These are phyloP conservation scores for Lasiodiplodia sp. DNA, from an alignment of 2,329 filamentous ascomycete species.

Conservation along the genomic window DNA sequence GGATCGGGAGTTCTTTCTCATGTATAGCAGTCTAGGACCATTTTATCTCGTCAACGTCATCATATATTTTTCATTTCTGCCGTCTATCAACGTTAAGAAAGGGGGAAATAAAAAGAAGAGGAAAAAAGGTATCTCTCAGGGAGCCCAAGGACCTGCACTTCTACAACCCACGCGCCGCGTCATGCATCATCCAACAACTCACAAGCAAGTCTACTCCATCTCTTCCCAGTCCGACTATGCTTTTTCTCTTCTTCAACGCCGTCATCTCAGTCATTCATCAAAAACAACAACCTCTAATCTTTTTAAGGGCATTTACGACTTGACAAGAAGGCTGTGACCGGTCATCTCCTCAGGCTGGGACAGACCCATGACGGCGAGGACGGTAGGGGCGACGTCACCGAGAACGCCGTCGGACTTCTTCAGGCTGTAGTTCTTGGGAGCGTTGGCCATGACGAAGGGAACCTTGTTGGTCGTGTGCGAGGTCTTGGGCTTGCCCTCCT, in stretches of 20 bases:
- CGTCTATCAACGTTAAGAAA: constrained; percentile 14
- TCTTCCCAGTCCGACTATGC: not conserved
- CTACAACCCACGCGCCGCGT: constrained; percentile 19
- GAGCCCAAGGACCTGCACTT: constrained; percentile 6
- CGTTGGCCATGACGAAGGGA: constrained; percentile 97
- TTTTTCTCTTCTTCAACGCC: constrained; percentile 9
- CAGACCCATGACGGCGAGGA: constrained; percentile 89
- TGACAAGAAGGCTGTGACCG: constrained; percentile 81
- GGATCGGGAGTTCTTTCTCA: not conserved
- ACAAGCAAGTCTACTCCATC: constrained; percentile 7
- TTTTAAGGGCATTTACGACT: constrained; percentile 56
- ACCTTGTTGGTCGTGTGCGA: constrained; percentile 98
- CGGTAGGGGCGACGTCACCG: constrained; percentile 94
- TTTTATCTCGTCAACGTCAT: not conserved
- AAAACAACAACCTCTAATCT: not conserved
- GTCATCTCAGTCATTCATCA: constrained; percentile 6
- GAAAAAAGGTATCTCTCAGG: not conserved
- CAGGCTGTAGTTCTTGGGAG: constrained; percentile 85
- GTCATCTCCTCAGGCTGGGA: constrained; percentile 92
- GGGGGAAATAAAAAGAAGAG: not conserved
- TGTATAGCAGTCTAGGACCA: not conserved
- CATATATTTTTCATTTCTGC: constrained; percentile 6
- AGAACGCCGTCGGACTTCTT: constrained; percentile 88
- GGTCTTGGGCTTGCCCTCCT: constrained; percentile 95
- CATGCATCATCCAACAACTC: constrained; percentile 6